Evolutionary conservation across 129 eudicot genomes (phyloP).

Genomic region (Rutidosis leptorrhynchoides): DNA sequence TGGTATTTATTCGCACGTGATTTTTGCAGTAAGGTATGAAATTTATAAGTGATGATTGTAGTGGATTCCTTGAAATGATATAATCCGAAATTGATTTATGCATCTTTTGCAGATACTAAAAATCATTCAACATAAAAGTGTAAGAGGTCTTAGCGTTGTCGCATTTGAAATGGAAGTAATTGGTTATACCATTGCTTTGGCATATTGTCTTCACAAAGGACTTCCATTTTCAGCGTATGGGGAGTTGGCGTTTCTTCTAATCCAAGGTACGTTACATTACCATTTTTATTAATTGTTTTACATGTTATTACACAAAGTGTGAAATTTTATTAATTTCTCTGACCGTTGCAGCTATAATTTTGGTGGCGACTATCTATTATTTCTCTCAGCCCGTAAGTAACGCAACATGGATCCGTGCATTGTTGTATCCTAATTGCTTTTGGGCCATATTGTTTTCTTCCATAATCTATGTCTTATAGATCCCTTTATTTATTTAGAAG

Average conservation of each 20-base stretch:
- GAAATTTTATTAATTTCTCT: constrained; percentile 9
- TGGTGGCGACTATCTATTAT: constrained; percentile 83
- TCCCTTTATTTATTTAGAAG: neutral
- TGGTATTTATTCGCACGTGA: neutral
- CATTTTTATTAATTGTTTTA: too few species aligned
- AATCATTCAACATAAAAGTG: constrained; percentile 70
- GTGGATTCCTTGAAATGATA: neutral
- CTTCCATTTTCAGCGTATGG: constrained; percentile 98
- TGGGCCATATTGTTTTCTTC: neutral
- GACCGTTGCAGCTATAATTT: constrained; percentile 62
- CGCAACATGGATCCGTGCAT: constrained; percentile 76
- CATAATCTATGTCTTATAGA: neutral
- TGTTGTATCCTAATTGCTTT: constrained; percentile 65
- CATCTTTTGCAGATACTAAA: constrained; percentile 61
- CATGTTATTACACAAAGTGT: neutral
- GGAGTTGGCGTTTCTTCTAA: constrained; percentile 79
- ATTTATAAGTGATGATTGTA: neutral
- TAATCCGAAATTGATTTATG: neutral
- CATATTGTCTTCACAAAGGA: constrained; percentile 95
- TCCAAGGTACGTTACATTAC: constrained; percentile 62
- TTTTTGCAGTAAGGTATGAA: neutral
- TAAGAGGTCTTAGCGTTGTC: constrained; percentile 83
- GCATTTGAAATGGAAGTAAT: constrained; percentile 94
- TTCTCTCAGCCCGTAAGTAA: constrained; percentile 78
- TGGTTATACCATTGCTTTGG: constrained; percentile 94